These are phyloP conservation scores for Hygrophorus russula DNA, from an alignment of 768 basidiomycete genomes.

Conservation along the genomic window DNA sequence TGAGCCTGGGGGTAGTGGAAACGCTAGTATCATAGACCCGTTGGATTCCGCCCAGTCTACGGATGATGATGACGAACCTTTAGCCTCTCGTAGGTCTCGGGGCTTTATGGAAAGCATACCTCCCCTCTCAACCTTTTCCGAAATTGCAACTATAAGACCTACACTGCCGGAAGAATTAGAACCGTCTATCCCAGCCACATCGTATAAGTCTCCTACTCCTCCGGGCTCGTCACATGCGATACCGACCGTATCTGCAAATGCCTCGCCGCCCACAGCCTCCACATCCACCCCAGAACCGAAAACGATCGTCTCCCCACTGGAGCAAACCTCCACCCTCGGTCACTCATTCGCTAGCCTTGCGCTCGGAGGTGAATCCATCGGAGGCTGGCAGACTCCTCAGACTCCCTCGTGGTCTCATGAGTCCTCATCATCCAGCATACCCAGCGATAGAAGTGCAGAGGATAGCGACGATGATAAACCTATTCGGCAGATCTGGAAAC, in stretches of 20 bases:
- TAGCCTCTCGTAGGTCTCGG: conserved; percentile 19
- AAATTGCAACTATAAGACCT: conserved; percentile 32
- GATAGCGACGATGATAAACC: conserved; percentile 64
- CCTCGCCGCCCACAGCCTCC: conserved; percentile 21
- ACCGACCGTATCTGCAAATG: conserved; percentile 8
- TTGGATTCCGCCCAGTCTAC: conserved; percentile 2
- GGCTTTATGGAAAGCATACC: conserved; percentile 43
- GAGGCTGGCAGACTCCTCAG: conserved; percentile 44
- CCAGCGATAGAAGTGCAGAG: conserved; percentile 24
- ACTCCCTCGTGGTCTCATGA: conserved; percentile 19
- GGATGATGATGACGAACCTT: conserved; percentile 5
- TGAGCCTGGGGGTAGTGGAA: neutral
- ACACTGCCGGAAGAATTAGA: conserved; percentile 21
- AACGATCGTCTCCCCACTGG: conserved; percentile 25
- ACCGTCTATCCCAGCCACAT: conserved; percentile 14
- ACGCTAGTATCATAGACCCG: neutral
- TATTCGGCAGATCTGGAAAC: conserved; percentile 37
- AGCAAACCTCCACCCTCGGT: conserved; percentile 17
- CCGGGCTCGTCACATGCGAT: conserved; percentile 2
- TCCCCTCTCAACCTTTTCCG: conserved; percentile 23
- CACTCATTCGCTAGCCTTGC: conserved; percentile 27
- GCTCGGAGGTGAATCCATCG: conserved; percentile 23
- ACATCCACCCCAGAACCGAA: conserved; percentile 10
- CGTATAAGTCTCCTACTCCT: conserved; percentile 8
- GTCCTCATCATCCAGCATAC: conserved; percentile 20